Evolutionary conservation across 2,329 filamentous ascomycete genomes (phyloP), one percentile per base, ranked within the genome.

Genomic region (Paraphoma sp.): DNA sequence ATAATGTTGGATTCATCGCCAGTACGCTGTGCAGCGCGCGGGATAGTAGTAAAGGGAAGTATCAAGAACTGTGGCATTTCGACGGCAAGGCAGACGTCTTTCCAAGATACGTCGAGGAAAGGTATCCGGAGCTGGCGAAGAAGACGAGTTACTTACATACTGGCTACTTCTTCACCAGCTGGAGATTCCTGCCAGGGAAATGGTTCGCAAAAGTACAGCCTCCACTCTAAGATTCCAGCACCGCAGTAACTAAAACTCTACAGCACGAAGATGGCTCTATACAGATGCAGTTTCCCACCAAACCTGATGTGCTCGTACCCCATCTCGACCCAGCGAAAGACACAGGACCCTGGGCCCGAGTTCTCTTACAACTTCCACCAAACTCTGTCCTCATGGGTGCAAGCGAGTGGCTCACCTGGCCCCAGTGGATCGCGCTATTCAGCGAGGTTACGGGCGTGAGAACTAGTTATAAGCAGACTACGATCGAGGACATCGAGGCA

Each of bases 81-180:
- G 70, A 74, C 29, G 51, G 63, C 18, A 74, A 74, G 57, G 66
- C 61, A 16, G 59, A 64, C 4, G 62, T 67, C 9, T 63, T 67
- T n/a, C 59, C 64, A 7, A 36, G 8, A 11, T 71, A 73, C 48
- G 33, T 73, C 1, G 48, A 68, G 17, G 48, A 60, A 14, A 60
- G 36, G 11, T 62, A 65, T 40, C 61, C 61, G 2, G 57, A 61
- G 1, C 45, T 73, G 10, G 62, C 63, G 1, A 52, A 41, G 3
- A 66, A 68, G 36, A 68, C 63, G 33, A 64, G 59, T 30, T 67
- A 55, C 17, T 42, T 71, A 28, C 58, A 65, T 43, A 64, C 65
- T 4, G 65, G 62, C 0, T 63, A 62, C 31, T 70, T 65, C 36
- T 62, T 59, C 40, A 63, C 59, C n/a, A 70, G 64, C 52, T 69